Evolutionary conservation across 2,329 filamentous ascomycete genomes (phyloP), one percentile per base, ranked within the genome.

Genomic region (Penicillium sp.): DNA sequence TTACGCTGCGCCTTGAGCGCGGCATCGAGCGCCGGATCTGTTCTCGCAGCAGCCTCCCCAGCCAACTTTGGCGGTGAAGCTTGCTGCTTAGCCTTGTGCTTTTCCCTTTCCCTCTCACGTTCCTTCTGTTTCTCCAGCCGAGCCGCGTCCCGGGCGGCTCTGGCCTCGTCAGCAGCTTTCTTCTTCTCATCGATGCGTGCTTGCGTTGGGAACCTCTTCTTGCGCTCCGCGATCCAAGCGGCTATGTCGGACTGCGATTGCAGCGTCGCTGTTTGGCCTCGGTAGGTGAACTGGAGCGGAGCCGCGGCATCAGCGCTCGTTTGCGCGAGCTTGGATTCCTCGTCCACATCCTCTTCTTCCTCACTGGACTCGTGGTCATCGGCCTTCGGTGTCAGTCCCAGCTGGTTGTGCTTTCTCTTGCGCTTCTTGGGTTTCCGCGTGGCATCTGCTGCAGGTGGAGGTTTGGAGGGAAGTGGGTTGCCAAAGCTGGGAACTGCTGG

Each of bases 171-270:
- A 71, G 83, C 82, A 66, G 84, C 85, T 71, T 85, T 86, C 70
- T 86, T 85, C 72, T 83, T 88, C 70, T 87, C 85, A 64, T 85
- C 74, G 31, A 75, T 82, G 57, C 90, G 87, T 60, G 86, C 86
- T 73, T 86, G 86, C 2, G 93, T 97, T 1, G 94, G 94, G 73
- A 86, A 98, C 54, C 89, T 88, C 65, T 86, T 89, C 71, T 84
- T 89, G 60, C 94, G 87, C 74, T 96, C 92, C 52, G 87, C 87
- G 63, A 96, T 86, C 87, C 92, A 98, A 6, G 86, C 85, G 25
- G 86, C 84, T 57, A 97, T 83, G 70, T 97, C 92, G 59, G 85
- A 85, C 15, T 82, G 73, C 6, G 81, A 82, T 55, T 81, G 79
- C 25, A 89, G 72, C 0, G 78, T 82, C 3, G 83, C 72, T 47